Base-by-base conservation (phyloP, 1,284 basidiomycete genomes). In the Melampsora occidentalis region DNA sequence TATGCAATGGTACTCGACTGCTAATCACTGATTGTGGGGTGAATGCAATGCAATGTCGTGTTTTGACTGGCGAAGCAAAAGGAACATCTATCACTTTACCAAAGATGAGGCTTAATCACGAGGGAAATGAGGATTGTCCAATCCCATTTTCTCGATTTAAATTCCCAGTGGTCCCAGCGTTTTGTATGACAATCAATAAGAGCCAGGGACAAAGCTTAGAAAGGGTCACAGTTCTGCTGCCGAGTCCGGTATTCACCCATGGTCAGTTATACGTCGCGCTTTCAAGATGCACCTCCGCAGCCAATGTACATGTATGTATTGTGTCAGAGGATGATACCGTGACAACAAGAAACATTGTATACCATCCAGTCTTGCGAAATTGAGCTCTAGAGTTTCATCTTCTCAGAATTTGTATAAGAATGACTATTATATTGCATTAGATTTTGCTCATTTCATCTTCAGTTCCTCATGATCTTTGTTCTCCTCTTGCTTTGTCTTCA, bases 111-210 rank as follows among this genome's bases (percentile, higher is more conserved):
- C 22, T 70, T 9, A 20, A 6, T 5, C 25, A 14, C 18, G 28
- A 59, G 4, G 22, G 16, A 7, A 16, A 39, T n/a, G 7, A 14
- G 10, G 28, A 25, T 3, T 42, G 0, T 70, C 46, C n/a, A 5
- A 61, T 42, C 25, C n/a, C 14, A 1, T 61, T 70, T 22, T 18
- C 1, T 16, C 10, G 69, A 18, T 70, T 20, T 61, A 35, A 70
- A 28, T 61, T 70, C 10, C 69, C 33, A 2, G 57, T 70, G 10
- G 3, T 22, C 5, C 31, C 25, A 14, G 69, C 69, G 1, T 70
- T 70, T 70, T 51, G 31, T 10, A 59, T 70, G 25, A 61, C 69
- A 6, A 46, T 70, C 16, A 70, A 70, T 18, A 70, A 70, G 28
- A 3, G 28, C 5, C 69, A 61, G 51, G 69, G 69, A 39, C 69